A percentile compares a stretch with the other conserved stretches of the same genome.
Conservation (phyloP, 2,329 filamentous ascomycete species). For the Aplosporella prunicola region DNA sequence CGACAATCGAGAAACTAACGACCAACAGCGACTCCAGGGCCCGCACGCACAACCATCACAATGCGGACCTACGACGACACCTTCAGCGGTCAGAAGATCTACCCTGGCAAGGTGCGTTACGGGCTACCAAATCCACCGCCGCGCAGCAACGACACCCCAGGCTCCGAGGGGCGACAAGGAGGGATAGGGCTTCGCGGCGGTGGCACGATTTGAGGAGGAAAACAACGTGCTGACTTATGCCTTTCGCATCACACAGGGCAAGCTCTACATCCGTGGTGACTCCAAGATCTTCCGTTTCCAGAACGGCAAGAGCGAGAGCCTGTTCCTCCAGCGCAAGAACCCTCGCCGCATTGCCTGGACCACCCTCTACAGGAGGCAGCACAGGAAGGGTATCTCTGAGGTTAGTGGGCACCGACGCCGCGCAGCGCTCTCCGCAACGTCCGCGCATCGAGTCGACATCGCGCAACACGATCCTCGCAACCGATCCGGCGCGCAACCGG, state of each 20-base stretch:
- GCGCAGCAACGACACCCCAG: background rate
- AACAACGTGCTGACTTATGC: constrained; percentile 6
- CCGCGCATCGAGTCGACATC: too few species aligned
- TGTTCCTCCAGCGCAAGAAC: constrained; percentile 99
- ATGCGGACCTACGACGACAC: constrained; percentile 72
- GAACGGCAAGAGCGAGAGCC: constrained; percentile 98
- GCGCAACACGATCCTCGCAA: too few species aligned
- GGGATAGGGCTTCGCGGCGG: too few species aligned
- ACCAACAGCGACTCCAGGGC: constrained; percentile 27
- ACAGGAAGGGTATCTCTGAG: constrained; percentile 99
- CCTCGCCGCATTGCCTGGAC: constrained; percentile 99
- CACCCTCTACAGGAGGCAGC: constrained; percentile 92
- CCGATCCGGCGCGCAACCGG: too few species aligned
- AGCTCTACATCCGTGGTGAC: constrained; percentile 98
- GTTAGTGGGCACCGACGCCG: constrained; percentile 44
- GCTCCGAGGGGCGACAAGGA: background rate
- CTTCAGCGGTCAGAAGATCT: constrained; percentile 70
- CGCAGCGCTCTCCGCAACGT: background rate
- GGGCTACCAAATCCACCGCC: background rate
- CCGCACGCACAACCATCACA: constrained; percentile 41
- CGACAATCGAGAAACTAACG: constrained; percentile 20
- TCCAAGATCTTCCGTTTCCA: constrained; percentile 99
- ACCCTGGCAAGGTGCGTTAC: constrained; percentile 63
- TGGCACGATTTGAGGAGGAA: too few species aligned
- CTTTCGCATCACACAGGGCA: constrained; percentile 57